Conservation (phyloP, 805 yeast genomes). For the Zygosaccharomyces kombuchaensis region DNA sequence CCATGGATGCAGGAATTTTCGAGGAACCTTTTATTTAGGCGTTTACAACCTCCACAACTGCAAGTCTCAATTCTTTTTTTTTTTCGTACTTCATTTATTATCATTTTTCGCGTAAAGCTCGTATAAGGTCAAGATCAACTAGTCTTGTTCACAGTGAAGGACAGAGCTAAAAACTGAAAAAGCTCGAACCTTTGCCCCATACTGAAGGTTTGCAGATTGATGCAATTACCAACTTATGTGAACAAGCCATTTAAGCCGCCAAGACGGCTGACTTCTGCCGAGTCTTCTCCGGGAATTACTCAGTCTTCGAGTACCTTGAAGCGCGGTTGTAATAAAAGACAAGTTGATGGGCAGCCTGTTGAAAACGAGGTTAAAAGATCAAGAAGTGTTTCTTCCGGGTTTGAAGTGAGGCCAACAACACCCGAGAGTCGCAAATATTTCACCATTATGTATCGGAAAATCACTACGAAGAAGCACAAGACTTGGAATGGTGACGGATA, state of each 20-base stretch:
- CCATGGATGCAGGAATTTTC: too few species aligned
- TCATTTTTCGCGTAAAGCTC: background rate
- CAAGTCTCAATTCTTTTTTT: background rate
- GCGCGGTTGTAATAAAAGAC: slow-evolving; percentile 1
- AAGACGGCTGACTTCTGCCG: slow-evolving; percentile 20
- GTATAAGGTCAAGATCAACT: background rate
- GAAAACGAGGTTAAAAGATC: slow-evolving; percentile 8
- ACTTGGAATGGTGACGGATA: slow-evolving; percentile 94
- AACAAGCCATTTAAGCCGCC: slow-evolving; percentile 56
- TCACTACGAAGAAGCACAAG: slow-evolving; percentile 72
- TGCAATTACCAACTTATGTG: slow-evolving; percentile 29
- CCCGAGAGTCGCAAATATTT: slow-evolving; percentile 13
- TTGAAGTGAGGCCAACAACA: background rate
- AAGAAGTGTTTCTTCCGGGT: background rate
- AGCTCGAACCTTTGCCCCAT: too few species aligned
- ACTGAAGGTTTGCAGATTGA: background rate
- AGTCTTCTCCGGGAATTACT: background rate
- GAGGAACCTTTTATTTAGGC: background rate
- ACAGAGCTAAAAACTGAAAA: too few species aligned
- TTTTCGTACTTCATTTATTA: background rate
- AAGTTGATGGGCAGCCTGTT: background rate
- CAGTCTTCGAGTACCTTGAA: background rate
- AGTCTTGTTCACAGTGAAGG: too few species aligned
- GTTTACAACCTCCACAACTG: background rate
- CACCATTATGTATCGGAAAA: slow-evolving; percentile 63